These are phyloP conservation scores for Saccharomycopsis amapae DNA, from an alignment of 805 yeast genomes.

Conservation along the genomic window DNA sequence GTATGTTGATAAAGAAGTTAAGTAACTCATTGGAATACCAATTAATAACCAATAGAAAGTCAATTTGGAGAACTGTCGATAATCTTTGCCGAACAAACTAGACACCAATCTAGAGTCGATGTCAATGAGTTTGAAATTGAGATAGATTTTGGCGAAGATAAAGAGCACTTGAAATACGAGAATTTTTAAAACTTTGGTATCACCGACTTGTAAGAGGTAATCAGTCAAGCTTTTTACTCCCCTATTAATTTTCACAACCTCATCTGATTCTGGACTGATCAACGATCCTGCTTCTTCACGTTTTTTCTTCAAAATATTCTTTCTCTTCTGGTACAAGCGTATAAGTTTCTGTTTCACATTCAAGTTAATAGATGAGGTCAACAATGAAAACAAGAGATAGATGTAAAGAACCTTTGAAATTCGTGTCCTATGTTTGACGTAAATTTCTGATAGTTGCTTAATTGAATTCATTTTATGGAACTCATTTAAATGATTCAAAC, in stretches of 20 bases:
- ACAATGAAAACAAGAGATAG: constrained; percentile 17
- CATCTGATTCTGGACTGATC: constrained; percentile 4
- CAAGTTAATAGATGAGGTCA: constrained; percentile 18
- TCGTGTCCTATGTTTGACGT: constrained; percentile 7
- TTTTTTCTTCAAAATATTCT: constrained; percentile 21
- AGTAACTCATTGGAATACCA: constrained; percentile 80
- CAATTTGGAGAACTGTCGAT: constrained; percentile 54
- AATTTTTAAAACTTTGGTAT: constrained; percentile 25
- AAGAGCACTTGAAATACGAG: constrained; percentile 49
- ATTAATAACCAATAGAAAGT: constrained; percentile 72
- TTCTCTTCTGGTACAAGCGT: constrained; percentile 23
- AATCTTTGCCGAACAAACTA: constrained; percentile 63
- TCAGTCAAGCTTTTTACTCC: constrained; percentile 15
- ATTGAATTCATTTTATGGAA: neutral
- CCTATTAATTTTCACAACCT: constrained; percentile 8
- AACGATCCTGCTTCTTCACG: no score
- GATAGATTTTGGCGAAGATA: constrained; percentile 58
- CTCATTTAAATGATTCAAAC: no score
- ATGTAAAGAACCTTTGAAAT: constrained; percentile 12
- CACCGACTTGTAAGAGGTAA: constrained; percentile 6
- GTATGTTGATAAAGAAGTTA: constrained; percentile 62
- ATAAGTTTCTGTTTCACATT: constrained; percentile 19
- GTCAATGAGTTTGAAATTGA: constrained; percentile 77
- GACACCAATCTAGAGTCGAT: constrained; percentile 84
- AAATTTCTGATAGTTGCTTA: neutral